Base-by-base conservation (phyloP, 2,329 filamentous ascomycete species). In the Clarireedia sp. region DNA sequence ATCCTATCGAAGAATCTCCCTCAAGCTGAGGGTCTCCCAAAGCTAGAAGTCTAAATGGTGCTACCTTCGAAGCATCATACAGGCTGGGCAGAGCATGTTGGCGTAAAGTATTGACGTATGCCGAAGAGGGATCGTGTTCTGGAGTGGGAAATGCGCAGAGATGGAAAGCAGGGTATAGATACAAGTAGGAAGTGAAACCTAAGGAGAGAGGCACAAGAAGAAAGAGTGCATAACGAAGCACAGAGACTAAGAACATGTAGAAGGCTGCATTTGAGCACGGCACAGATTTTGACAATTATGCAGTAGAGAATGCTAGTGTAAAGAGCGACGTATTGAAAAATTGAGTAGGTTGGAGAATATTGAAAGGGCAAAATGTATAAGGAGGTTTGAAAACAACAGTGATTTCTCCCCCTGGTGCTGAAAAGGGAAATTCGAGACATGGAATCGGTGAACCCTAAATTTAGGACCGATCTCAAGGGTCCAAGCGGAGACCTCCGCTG, bases 1-100 rank as follows among this genome's bases (percentile, higher is more conserved):
- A 78, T 16, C 85, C 87, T 24, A 96, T 85, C 6, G 89, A 90
- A 2, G 87, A 90, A 68, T 96, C 89, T 64, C 92, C 92, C 73
- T 97, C 92, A 53, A 97, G 81, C 70, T 97, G 92, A 5, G 92
- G 92, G 70, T 97, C 92, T 58, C 88, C 92, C 21, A 97, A 81
- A 1, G 90, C 84, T 14, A 97, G 84, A 3, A 97, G 81, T 56
- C 92, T 82, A 67, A 97, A 96, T 0, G 90, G 89, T 3, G 90
- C 89, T 58, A 66, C 44, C 66, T 63, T 55, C 37, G 58, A 38
- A 48, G 60, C 56, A 61, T 60, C 54, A 60, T 66, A 51, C 21
- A 14, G 45, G 62, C 55, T 8, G 48, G 62, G 61, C 24, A 60
- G 59, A 6, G 58, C 49, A 55, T 65, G 57, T 55, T 60, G 45